A percentile compares a stretch with the other conserved stretches of the same genome.
These are phyloP conservation scores for Penicillium waksmanii DNA, from an alignment of 495 filamentous ascomycete genomes.

Conservation along the genomic window DNA sequence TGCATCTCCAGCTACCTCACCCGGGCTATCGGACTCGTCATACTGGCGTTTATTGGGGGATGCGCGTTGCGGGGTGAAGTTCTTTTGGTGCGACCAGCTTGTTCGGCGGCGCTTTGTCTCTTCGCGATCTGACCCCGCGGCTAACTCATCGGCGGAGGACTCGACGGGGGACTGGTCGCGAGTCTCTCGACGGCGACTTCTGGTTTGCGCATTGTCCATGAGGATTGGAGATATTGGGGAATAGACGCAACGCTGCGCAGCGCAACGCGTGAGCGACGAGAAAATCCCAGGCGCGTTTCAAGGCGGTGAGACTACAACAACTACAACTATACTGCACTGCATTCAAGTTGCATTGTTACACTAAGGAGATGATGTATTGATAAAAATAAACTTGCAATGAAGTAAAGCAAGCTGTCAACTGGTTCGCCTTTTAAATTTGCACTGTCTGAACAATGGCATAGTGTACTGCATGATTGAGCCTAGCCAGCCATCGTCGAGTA, in stretches of 20 bases:
- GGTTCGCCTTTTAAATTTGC: no score
- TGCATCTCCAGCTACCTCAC: slow-evolving; percentile 48
- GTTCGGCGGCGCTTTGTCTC: slow-evolving; percentile 39
- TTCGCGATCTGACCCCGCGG: slow-evolving; percentile 47
- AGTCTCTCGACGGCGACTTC: slow-evolving; percentile 57
- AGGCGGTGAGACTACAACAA: slow-evolving; percentile 17
- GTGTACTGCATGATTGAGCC: no score
- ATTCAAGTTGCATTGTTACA: no score
- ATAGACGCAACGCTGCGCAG: not conserved
- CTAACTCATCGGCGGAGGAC: slow-evolving; percentile 59
- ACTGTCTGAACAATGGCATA: no score
- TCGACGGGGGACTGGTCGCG: slow-evolving; percentile 41
- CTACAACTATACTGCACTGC: slow-evolving; percentile 17
- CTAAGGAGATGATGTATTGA: no score
- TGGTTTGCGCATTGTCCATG: slow-evolving; percentile 45
- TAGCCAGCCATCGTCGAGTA: no score
- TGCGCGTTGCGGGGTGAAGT: slow-evolving; percentile 42
- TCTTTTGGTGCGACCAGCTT: slow-evolving; percentile 42
- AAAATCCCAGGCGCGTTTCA: slow-evolving; percentile 19
- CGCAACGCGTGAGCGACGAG: slow-evolving; percentile 17
- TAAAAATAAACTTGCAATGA: not conserved
- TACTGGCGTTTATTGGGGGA: slow-evolving; percentile 34
- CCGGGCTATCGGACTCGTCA: slow-evolving; percentile 47
- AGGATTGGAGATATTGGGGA: slow-evolving; percentile 10
- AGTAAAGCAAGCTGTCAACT: not conserved